Evolutionary conservation across 2,329 filamentous ascomycete genomes (phyloP).

Genomic region (Proliferodiscus dingleyae): DNA sequence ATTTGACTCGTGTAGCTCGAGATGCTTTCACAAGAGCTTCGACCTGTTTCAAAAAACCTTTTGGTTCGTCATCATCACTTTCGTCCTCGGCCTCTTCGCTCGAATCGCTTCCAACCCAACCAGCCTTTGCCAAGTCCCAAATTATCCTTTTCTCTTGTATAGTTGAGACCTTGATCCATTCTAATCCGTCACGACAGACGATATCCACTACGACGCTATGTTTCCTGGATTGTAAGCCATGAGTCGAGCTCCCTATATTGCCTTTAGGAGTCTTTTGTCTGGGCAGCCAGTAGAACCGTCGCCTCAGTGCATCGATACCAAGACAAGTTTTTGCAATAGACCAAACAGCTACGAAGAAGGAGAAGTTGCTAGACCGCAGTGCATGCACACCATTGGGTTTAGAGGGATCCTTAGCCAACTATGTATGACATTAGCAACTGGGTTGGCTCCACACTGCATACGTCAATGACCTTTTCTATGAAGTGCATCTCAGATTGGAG

Average conservation of each 20-base stretch:
- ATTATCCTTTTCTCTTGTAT: conserved; percentile 58
- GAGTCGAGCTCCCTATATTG: conserved; percentile 14
- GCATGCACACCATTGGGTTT: conserved; percentile 43
- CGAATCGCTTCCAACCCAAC: conserved; percentile 48
- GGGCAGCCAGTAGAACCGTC: conserved; percentile 45
- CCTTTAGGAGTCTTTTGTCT: conserved; percentile 17
- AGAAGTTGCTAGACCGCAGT: conserved; percentile 60
- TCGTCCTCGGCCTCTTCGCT: conserved; percentile 39
- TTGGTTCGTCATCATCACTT: conserved; percentile 40
- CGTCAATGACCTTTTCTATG: conserved; percentile 37
- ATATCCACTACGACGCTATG: conserved; percentile 56
- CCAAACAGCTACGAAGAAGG: conserved; percentile 63
- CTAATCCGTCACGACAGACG: conserved; percentile 54
- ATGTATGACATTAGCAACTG: conserved; percentile 8
- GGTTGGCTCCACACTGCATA: neutral
- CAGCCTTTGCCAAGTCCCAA: conserved; percentile 64
- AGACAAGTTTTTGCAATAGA: conserved; percentile 51
- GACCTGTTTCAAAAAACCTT: conserved; percentile 56
- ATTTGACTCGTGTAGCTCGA: conserved; percentile 50
- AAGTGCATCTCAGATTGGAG: conserved; percentile 44
- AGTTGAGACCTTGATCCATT: conserved; percentile 67
- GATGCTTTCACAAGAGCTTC: conserved; percentile 54
- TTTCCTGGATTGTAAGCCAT: conserved; percentile 7
- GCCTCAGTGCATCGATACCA: conserved; percentile 53
- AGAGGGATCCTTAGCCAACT: conserved; percentile 23